Evolutionary conservation across 495 filamentous ascomycete species (phyloP).

Genomic region (Aspergillus ostianus): DNA sequence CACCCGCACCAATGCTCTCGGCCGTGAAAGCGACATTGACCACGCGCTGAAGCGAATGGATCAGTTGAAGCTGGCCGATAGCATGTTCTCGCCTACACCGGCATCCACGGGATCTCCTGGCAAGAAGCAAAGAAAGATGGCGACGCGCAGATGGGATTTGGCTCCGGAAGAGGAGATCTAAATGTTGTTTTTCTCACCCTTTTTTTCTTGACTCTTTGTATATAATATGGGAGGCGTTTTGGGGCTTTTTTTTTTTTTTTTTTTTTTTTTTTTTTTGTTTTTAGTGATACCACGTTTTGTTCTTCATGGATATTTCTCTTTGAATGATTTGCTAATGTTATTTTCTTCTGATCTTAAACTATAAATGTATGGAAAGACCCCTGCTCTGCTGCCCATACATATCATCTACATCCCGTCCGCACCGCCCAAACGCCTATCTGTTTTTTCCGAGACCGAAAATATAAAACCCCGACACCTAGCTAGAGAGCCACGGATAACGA

Average conservation of each 20-base stretch:
- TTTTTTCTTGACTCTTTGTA: not conserved
- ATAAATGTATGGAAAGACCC: not conserved
- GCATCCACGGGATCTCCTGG: constrained; percentile 28
- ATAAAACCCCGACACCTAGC: not conserved
- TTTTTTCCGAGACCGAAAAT: not conserved
- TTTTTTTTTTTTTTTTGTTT: not conserved
- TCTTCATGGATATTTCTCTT: not conserved
- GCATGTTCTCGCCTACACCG: constrained; percentile 34
- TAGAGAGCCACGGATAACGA: not conserved
- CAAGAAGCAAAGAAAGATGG: constrained; percentile 54
- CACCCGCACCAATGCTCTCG: constrained; percentile 27
- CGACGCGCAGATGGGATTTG: constrained; percentile 56
- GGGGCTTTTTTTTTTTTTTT: not conserved
- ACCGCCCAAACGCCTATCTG: not conserved
- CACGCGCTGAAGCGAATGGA: constrained; percentile 44
- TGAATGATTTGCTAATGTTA: not conserved
- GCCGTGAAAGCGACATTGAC: constrained; percentile 46
- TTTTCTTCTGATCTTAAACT: not conserved
- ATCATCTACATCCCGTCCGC: no score
- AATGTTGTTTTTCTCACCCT: constrained; percentile 2
- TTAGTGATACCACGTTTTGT: not conserved
- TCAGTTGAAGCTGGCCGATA: constrained; percentile 41
- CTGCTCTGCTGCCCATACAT: not conserved
- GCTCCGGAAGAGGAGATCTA: constrained; percentile 53
- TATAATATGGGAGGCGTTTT: not conserved